phyloP scores from a whole-genome alignment of 176 grass and related monocot species.

The Melocanna baccifera region DNA sequence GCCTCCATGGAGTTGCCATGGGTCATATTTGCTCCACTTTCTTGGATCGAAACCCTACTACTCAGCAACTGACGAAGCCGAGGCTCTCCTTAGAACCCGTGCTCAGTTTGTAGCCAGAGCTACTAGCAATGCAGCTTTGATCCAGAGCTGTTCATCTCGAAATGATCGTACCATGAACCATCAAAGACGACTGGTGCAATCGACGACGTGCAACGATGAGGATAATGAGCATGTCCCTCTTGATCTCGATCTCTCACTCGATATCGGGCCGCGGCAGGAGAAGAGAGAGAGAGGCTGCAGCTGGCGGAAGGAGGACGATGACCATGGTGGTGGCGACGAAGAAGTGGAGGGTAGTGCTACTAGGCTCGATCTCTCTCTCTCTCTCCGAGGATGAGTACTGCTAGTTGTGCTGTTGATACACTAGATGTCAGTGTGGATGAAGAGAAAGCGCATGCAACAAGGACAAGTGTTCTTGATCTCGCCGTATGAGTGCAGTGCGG shows the following conservation, averaged over 20 bases:
- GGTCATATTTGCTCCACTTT: constrained; percentile 5
- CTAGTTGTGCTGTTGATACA: neutral
- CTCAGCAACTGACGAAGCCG: constrained; percentile 5
- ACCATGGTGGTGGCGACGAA: constrained; percentile 7
- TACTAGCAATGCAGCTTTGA: neutral
- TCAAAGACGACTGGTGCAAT: neutral
- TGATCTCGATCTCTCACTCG: constrained; percentile 39
- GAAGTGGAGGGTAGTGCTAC: neutral
- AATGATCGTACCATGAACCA: constrained; percentile 8
- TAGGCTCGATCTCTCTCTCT: constrained; percentile 18
- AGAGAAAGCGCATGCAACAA: constrained; percentile 11
- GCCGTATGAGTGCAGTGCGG: constrained; percentile 46
- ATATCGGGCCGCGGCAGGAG: neutral
- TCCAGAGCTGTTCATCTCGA: neutral
- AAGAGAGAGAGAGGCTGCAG: neutral
- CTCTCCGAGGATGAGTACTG: neutral
- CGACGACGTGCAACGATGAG: neutral
- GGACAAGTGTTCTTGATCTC: constrained; percentile 56
- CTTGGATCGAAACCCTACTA: constrained; percentile 23
- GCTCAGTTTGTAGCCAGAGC: neutral
- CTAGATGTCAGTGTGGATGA: constrained; percentile 10
- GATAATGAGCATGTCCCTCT: neutral
- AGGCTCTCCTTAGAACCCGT: neutral
- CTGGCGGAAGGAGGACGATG: neutral
- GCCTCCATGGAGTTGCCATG: constrained; percentile 36